These are phyloP conservation scores for Microstegium vimineum DNA, from an alignment of 176 grass and related monocot genomes.

Conservation along the genomic window DNA sequence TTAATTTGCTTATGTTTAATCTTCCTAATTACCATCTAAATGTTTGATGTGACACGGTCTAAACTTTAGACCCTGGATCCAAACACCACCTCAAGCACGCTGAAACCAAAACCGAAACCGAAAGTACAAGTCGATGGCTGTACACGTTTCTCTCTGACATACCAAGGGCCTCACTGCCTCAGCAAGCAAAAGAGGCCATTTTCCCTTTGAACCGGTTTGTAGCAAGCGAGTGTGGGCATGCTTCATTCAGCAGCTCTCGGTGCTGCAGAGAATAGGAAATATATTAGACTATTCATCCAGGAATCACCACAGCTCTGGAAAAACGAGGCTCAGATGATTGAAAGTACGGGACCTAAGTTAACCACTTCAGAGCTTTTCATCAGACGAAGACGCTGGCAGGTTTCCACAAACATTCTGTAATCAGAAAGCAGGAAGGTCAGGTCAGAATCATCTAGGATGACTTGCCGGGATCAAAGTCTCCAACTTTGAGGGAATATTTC, in stretches of 20 bases:
- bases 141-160: slow-evolving; percentile 55
- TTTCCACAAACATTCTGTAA: slow-evolving; percentile 78
- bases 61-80: too few species aligned
- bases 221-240: neutral
- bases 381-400: slow-evolving; percentile 69
- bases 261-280: slow-evolving; percentile 36
- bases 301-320: neutral
- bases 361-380: slow-evolving; percentile 80
- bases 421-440: neutral
- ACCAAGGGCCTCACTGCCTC: slow-evolving; percentile 5
- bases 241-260: slow-evolving; percentile 52
- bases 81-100: too few species aligned
- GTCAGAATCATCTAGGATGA: neutral
- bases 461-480: neutral
- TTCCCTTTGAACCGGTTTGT: neutral
- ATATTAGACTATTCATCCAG: neutral
- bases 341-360: slow-evolving; percentile 44
- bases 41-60: too few species aligned
- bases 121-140: slow-evolving; percentile 41
- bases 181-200: neutral
- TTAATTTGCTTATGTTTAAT: too few species aligned
- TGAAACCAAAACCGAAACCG: slow-evolving; percentile 27
- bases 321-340: neutral
- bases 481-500: neutral
- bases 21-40: too few species aligned